Conservation (phyloP, 331 rosid genomes). For the Quercus phellos region DNA sequence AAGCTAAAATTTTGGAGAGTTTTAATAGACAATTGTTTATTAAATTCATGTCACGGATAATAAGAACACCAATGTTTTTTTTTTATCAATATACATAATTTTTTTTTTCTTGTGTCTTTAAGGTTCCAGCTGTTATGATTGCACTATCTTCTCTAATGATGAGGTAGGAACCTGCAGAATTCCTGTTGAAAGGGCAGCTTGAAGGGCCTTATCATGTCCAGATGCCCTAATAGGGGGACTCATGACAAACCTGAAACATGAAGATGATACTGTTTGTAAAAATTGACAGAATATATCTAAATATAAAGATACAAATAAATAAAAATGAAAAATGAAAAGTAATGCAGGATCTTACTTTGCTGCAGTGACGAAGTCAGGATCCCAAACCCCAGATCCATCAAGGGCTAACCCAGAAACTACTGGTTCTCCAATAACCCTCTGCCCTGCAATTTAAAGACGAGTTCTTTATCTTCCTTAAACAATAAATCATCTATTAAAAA, state of each 20-base stretch:
- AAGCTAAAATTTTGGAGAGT: not conserved
- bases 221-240: slow-evolving; percentile 84
- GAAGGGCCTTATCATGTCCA: slow-evolving; percentile 91
- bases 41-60: not conserved
- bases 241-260: slow-evolving; percentile 81
- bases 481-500: not conserved
- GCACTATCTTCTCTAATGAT: not conserved
- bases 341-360: slow-evolving; percentile 51
- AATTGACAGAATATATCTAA: not conserved
- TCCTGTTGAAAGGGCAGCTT: slow-evolving; percentile 85
- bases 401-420: slow-evolving; percentile 82
- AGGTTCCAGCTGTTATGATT: slow-evolving; percentile 12
- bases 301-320: slow-evolving; percentile 4
- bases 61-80: not conserved
- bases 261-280: slow-evolving; percentile 9
- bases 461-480: not conserved
- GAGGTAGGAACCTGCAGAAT: slow-evolving; percentile 62
- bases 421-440: slow-evolving; percentile 83
- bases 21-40: not conserved
- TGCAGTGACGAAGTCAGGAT: slow-evolving; percentile 80
- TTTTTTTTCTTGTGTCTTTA: not conserved
- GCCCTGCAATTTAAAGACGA: slow-evolving; percentile 49
- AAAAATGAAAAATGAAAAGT: slow-evolving; percentile 1
- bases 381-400: slow-evolving; percentile 86
- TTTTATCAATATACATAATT: not conserved